Conservation (phyloP, 176 grass and related monocot genomes). For the Dactylis glomerata region DNA sequence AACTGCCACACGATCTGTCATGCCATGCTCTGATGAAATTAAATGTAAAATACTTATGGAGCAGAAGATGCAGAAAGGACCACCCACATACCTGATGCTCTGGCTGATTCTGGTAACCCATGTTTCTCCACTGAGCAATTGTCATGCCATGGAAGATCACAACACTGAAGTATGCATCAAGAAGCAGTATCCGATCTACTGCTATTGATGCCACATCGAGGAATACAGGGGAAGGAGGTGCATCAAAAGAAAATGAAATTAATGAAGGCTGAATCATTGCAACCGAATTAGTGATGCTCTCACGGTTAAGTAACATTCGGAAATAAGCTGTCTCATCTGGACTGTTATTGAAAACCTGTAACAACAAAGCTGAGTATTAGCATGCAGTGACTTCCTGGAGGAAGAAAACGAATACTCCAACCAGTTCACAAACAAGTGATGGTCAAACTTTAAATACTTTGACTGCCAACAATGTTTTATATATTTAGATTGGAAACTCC, state of each 20-base stretch:
- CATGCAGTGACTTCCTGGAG: neutral
- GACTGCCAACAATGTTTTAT: neutral
- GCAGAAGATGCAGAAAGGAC: neutral
- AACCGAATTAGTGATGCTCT: constrained; percentile 88
- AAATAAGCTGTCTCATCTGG: constrained; percentile 99
- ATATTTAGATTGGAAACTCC: neutral
- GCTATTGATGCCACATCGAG: constrained; percentile 93
- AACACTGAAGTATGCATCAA: constrained; percentile 97
- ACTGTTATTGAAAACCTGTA: constrained; percentile 98
- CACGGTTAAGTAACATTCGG: constrained; percentile 90
- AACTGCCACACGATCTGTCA: neutral
- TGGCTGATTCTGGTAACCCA: constrained; percentile 94
- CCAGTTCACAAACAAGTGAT: neutral
- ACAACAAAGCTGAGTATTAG: constrained; percentile 26
- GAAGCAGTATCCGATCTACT: constrained; percentile 79
- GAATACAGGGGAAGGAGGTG: constrained; percentile 76
- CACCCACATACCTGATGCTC: constrained; percentile 77
- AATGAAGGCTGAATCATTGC: constrained; percentile 97
- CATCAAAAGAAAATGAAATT: constrained; percentile 88
- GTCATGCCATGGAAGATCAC: constrained; percentile 99
- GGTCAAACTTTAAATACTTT: neutral
- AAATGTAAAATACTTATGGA: neutral
- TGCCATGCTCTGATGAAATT: too few relatives aligned
- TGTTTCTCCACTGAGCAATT: constrained; percentile 97
- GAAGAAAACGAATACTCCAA: neutral